Evolutionary conservation across 257 asterid genomes (phyloP).

Genomic region (Rhazya stricta): DNA sequence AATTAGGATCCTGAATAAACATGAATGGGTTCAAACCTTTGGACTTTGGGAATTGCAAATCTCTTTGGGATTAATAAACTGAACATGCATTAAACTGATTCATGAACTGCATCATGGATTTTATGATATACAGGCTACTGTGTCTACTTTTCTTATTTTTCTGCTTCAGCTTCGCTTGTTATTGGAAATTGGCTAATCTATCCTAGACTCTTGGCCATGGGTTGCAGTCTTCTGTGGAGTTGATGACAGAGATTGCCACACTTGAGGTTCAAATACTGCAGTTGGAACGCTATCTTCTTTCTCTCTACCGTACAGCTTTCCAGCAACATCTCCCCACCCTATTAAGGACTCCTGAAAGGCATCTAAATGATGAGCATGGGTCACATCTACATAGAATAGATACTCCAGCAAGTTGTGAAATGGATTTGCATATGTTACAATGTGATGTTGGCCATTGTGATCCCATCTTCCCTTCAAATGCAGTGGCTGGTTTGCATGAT

Average conservation of each 20-base stretch:
- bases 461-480: conserved; percentile 39
- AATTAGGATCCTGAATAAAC: not conserved
- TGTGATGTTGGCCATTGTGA: conserved; percentile 20
- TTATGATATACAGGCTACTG: not conserved
- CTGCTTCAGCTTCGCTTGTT: not conserved
- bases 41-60: too few relatives aligned
- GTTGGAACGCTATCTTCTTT: conserved; percentile 69
- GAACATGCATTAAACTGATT: not conserved
- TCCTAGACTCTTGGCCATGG: not conserved
- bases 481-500: conserved; percentile 37
- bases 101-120: not conserved
- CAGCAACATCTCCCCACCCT: conserved; percentile 38
- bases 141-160: not conserved
- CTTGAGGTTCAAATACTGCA: conserved; percentile 69
- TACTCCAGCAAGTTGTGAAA: conserved; percentile 23
- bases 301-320: conserved; percentile 64
- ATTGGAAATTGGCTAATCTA: conserved; percentile 9
- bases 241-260: conserved; percentile 61
- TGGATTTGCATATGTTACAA: conserved; percentile 19
- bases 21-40: too few relatives aligned
- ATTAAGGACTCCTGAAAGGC: conserved; percentile 22
- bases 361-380: conserved; percentile 23
- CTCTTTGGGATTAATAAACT: too few relatives aligned
- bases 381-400: conserved; percentile 23
- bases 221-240: conserved; percentile 58